Evolutionary conservation across 345 rosid species (phyloP), one percentile per base, ranked within the genome.

Genomic region (Aurinia saxatilis): DNA sequence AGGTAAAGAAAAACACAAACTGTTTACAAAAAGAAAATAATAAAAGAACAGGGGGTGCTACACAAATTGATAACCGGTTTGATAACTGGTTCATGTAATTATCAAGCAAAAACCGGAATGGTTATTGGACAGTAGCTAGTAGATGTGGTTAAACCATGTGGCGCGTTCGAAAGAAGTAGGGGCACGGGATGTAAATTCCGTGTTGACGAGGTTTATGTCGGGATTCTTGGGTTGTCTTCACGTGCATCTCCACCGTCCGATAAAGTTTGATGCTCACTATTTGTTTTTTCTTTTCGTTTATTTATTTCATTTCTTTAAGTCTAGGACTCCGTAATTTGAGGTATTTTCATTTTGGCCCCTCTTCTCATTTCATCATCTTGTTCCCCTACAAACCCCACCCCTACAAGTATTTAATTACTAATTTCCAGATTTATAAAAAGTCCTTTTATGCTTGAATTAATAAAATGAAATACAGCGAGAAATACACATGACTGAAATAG

Each of bases 201-300:
- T 67, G 88, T 75, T 73, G 84, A 85, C 88, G 77, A 75, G 80
- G 77, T 77, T 62, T 17, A 40, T 78, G 87, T 84, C 80, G 76
- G 83, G 72, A 67, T 78, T 72, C 79, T 51, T 51, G 41, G 70
- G 70, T 73, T 77, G 84, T 74, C 79, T 65, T 78, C 81, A 80
- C 82, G 77, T 80, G 75, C 61, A 50, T 50, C 50, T 74, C 66
- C 73, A 72, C 85, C 82, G 78, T 56, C 77, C 79, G 71, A 55
- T 60, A 50, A 59, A 44, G 46, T 31, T 44, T 47, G 73, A 60
- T 60, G 40, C 67, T 66, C 48, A 52, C 29, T 54, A 57, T 73
- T 14, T 63, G 6, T 59, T 64, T 4, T 39, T 57, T 31, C 5
- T 11, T 17, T 50, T 10, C 46, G 55, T 46, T 1, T 3, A 27